phyloP scores from a whole-genome alignment of 2,329 filamentous ascomycete species.

The Claviceps maximensis region DNA sequence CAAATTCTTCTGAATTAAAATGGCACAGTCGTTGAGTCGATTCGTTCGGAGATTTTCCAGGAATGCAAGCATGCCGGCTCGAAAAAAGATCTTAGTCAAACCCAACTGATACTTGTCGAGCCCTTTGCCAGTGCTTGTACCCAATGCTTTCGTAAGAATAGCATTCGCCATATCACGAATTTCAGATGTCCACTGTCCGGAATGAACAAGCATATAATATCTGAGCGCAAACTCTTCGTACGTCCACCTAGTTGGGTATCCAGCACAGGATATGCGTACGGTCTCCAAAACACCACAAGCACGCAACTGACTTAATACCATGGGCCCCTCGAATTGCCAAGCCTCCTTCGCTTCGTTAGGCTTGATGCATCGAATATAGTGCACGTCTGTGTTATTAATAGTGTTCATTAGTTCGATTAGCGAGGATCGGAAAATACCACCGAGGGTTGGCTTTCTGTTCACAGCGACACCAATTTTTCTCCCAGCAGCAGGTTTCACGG shows the following conservation, averaged over 20 bases:
- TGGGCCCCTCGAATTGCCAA: constrained; percentile 97
- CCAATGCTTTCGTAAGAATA: constrained; percentile 79
- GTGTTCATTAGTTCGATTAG: constrained; percentile 96
- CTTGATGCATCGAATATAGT: constrained; percentile 99
- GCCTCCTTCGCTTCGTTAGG: constrained; percentile 93
- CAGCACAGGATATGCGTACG: constrained; percentile 91
- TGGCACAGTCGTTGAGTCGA: constrained; percentile 82
- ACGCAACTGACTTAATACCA: constrained; percentile 93
- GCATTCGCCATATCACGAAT: constrained; percentile 89
- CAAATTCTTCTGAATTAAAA: constrained; percentile 98
- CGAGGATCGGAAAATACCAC: constrained; percentile 97
- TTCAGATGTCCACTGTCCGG: constrained; percentile 79
- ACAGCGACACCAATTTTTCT: constrained; percentile 84
- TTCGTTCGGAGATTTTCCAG: constrained; percentile 86
- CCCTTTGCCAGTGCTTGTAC: constrained; percentile 58
- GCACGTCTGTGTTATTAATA: constrained; percentile 94
- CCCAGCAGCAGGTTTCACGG: constrained; percentile 68
- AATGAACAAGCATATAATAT: constrained; percentile 96
- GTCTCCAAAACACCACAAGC: constrained; percentile 98
- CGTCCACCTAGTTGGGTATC: constrained; percentile 95
- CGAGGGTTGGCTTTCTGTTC: constrained; percentile 90
- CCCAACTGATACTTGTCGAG: constrained; percentile 94
- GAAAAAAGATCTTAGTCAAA: constrained; percentile 98
- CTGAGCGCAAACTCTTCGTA: constrained; percentile 96
- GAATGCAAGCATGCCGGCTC: constrained; percentile 96